phyloP scores from a whole-genome alignment of 2,329 filamentous ascomycete species.

The Hypoxylon sp. region DNA sequence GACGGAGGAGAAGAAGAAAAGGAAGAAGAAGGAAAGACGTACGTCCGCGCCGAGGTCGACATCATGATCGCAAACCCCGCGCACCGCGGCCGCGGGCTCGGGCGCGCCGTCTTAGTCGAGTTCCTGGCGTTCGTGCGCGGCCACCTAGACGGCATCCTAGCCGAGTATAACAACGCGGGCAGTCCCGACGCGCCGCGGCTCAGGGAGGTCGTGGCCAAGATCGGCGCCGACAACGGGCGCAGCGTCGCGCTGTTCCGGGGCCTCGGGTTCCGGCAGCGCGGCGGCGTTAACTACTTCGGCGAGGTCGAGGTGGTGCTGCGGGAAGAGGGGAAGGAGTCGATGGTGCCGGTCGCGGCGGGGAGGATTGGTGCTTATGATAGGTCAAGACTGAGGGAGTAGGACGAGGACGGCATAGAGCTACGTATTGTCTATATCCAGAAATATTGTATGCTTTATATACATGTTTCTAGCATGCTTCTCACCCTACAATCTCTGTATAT shows the following conservation, averaged over 20 bases:
- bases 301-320: conserved; percentile 61
- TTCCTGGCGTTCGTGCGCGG: conserved; percentile 74
- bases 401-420: too few species aligned
- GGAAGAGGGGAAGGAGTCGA: neutral
- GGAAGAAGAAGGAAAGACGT: conserved; percentile 39
- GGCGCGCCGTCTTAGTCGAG: conserved; percentile 61
- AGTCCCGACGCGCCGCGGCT: conserved; percentile 41
- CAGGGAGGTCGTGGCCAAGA: conserved; percentile 65
- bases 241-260: conserved; percentile 61
- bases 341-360: neutral
- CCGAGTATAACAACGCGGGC: conserved; percentile 60
- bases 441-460: neutral
- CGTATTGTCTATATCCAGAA: too few species aligned
- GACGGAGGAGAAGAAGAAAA: conserved; percentile 43
- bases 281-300: conserved; percentile 65
- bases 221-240: conserved; percentile 61
- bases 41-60: conserved; percentile 43
- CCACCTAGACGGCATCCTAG: conserved; percentile 62
- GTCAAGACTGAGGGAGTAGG: conserved; percentile 12
- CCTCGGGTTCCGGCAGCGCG: conserved; percentile 61
- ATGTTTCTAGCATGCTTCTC: neutral
- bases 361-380: conserved; percentile 34
- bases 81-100: conserved; percentile 39
- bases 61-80: conserved; percentile 44
- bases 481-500: too few species aligned